Evolutionary conservation across 164 flowering plant species (phyloP), one percentile per base, ranked within the genome.

Genomic region (Chloranthus sessilifolius): DNA sequence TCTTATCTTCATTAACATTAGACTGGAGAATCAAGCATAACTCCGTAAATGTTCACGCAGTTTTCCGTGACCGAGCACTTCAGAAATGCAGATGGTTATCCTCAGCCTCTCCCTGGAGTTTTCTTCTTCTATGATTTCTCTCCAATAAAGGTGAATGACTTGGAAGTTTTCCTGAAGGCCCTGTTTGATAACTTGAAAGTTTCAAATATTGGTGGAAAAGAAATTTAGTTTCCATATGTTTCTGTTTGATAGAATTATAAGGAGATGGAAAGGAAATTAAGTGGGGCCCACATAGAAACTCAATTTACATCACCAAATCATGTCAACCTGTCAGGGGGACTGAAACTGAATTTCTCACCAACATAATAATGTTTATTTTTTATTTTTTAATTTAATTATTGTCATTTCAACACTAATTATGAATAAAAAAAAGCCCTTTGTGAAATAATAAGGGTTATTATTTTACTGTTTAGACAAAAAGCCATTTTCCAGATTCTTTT

Each of bases 11-110:
- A 12, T 39, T 34, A n/a, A n/a, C n/a, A n/a, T n/a, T n/a, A n/a
- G n/a, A n/a, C n/a, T n/a, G n/a, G n/a, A 5, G 17, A n/a, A 8
- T 47, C 19, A 8, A 7, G n/a, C 47, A 40, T 39, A 14, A 52
- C 22, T 27, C 5, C 8, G 10, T 42, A 5, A 10, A n/a, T 43
- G 28, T 43, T 45, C 57, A 7, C 59, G 59, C 79, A 84, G 88
- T 84, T 75, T 53, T 84, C 94, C 30, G 88, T 84, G 44, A 84
- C 94, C 9, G 88, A 83, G 68, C 88, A 84, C 68, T 82, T 74
- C 38, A 74, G 68, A 60, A 51, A 33, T 47, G 45, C 71, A 19
- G 79, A 74, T 11, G 79, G 74, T 43, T 70, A 48, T 50, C 55
- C 45, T 34, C 69, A 58, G 17, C 50, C 76, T 12, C 70, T 50